Evolutionary conservation across 805 yeast species (phyloP).

Genomic region (Cyberlindnera petersonii): DNA sequence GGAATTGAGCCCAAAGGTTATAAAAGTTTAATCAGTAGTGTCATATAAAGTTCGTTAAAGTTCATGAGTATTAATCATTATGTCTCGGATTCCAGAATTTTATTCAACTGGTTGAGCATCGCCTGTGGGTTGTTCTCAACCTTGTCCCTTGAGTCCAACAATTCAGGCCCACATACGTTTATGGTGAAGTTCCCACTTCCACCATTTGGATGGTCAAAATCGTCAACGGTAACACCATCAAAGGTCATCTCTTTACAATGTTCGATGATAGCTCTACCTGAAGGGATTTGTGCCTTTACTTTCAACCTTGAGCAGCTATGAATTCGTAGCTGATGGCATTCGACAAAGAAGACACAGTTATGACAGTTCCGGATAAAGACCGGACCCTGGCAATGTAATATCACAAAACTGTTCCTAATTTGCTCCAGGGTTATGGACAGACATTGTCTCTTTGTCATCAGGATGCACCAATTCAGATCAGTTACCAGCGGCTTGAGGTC

Average conservation of each 20-base stretch:
- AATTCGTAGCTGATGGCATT: conserved; percentile 24
- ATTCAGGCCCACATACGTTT: not conserved
- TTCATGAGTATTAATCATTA: not conserved
- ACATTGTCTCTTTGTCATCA: conserved; percentile 3
- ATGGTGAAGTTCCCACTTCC: conserved; percentile 14
- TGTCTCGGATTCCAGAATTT: not conserved
- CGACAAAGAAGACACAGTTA: conserved; percentile 15
- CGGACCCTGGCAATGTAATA: conserved; percentile 16
- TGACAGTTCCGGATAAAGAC: conserved; percentile 14
- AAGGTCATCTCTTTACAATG: conserved; percentile 14
- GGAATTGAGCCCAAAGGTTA: no score
- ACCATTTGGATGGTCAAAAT: conserved; percentile 26
- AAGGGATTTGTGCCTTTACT: conserved; percentile 8
- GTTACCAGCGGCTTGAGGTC: conserved; percentile 7
- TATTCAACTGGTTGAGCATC: not conserved
- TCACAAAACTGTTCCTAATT: conserved; percentile 11
- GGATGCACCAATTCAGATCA: conserved; percentile 10
- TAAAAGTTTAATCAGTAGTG: no score
- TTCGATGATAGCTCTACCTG: conserved; percentile 22
- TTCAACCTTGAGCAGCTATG: conserved; percentile 14
- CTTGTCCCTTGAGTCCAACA: not conserved
- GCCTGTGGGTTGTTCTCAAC: not conserved
- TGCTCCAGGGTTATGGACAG: conserved; percentile 15
- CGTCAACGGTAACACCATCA: conserved; percentile 17
- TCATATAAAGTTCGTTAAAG: no score